A percentile compares a stretch with the other conserved stretches of the same genome.
These are phyloP conservation scores for Thymus mandschuricus DNA, from an alignment of 257 asterid species.

Conservation along the genomic window DNA sequence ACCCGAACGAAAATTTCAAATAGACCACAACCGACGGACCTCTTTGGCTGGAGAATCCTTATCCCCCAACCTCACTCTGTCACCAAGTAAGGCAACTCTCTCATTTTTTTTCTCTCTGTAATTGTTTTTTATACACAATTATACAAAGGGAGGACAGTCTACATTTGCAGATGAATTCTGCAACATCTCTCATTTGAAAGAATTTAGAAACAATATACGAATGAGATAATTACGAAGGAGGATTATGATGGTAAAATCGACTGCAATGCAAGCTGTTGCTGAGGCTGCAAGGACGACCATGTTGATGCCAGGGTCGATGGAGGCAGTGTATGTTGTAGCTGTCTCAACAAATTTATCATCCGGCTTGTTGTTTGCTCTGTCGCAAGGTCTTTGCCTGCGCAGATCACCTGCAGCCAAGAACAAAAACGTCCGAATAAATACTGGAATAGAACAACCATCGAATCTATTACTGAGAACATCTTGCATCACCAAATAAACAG, in stretches of 20 bases:
- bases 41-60: constrained; percentile 28
- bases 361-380: constrained; percentile 78
- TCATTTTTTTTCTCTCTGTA: constrained; percentile 9
- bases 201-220: constrained; percentile 36
- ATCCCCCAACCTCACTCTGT: not conserved
- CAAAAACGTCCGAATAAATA: not conserved
- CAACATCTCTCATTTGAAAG: constrained; percentile 38
- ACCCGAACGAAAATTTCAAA: constrained; percentile 33
- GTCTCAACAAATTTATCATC: constrained; percentile 82
- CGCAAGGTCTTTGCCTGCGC: constrained; percentile 87
- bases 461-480: not conserved
- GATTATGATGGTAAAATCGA: constrained; percentile 63
- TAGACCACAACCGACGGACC: constrained; percentile 30
- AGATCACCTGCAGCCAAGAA: constrained; percentile 54
- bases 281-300: constrained; percentile 88
- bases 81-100: not conserved
- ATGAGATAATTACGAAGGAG: constrained; percentile 12
- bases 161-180: constrained; percentile 37
- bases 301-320: constrained; percentile 80
- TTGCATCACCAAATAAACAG: not conserved
- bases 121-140: constrained; percentile 45
- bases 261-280: constrained; percentile 81
- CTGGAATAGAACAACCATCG: not conserved
- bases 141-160: constrained; percentile 30
- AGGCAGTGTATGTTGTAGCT: constrained; percentile 88